Base-by-base conservation (phyloP, 768 basidiomycete species). In the Cyclocybe aegerita region DNA sequence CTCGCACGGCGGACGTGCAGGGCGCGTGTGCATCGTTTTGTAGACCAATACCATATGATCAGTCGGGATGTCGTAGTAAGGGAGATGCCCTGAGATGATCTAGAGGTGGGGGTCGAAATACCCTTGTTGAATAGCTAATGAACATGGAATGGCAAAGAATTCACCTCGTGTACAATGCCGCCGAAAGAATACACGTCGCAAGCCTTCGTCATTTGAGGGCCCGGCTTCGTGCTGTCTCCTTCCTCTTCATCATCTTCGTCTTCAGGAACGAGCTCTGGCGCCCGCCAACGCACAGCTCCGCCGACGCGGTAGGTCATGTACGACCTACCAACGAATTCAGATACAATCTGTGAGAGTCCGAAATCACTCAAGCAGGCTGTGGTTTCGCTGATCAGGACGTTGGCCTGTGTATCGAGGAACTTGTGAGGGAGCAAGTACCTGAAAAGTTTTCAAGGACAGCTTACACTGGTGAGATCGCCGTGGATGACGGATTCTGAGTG, bases 131-230 rank as follows among this genome's bases (percentile, higher is more conserved):
- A 34, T n/a, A 3, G 9, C 33, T n/a, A 12, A 32, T 9, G 3
- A 33, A 8, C 29, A 16, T 34, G 10, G n/a, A 33, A 7, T 37
- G 36, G 11, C 15, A 11, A 15, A 15, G 36, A 37, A 37, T 37
- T 37, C 15, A 38, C 46, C 46, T 47, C 36, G 3, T 23, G 46
- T 7, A 47, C 15, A 23, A 47, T 38, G 15, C 46, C 9, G 9
- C 46, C 46, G 23, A 38, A 47, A 5, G 46, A 47, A 23, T 38
- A 47, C 17, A 38, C 39, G 36, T 47, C 46, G 10, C 46, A 47
- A 9, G 35, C 46, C 34, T 47, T 47, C 35, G 46, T 38, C 11
- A 23, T 23, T 23, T 23, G 23, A 23, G 23, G 23, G 23, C 1
- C 23, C 2, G 23, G n/a, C 16, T 30, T 47, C 36, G 4, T 30